These are phyloP conservation scores for Starmerella scarabaei DNA, from an alignment of 805 yeast genomes.

Conservation along the genomic window DNA sequence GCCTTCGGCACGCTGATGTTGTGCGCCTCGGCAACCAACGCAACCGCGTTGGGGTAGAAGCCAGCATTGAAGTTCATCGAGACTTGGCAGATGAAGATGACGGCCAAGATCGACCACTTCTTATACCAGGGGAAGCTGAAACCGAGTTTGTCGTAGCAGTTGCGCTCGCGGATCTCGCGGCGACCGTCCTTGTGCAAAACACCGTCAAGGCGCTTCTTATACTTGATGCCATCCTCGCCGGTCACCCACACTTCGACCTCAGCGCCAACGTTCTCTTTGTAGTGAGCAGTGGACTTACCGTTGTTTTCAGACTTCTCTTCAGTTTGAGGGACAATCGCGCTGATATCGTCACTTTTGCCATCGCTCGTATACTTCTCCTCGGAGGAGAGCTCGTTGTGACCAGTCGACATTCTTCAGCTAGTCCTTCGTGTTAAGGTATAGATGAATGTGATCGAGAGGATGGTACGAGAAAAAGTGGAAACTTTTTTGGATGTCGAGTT, in stretches of 20 bases:
- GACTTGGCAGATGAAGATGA: conserved; percentile 30
- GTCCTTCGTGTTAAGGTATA: no score
- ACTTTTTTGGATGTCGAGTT: no score
- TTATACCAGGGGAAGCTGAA: conserved; percentile 26
- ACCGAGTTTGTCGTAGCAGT: conserved; percentile 31
- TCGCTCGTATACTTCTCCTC: background rate
- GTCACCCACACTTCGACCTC: conserved; percentile 11
- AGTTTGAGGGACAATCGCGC: background rate
- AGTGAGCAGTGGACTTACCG: conserved; percentile 10
- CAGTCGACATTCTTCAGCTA: background rate
- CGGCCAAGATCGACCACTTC: conserved; percentile 30
- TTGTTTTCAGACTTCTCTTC: conserved; percentile 4
- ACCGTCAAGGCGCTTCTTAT: conserved; percentile 10
- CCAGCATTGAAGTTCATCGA: conserved; percentile 34
- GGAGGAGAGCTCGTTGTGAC: background rate
- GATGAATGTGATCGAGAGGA: no score
- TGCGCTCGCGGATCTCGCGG: conserved; percentile 24
- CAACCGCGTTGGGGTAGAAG: conserved; percentile 30
- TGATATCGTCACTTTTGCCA: background rate
- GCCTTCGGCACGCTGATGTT: conserved; percentile 32
- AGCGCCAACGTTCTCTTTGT: conserved; percentile 13
- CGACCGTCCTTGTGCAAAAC: conserved; percentile 17
- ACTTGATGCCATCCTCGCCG: conserved; percentile 8
- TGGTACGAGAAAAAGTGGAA: no score
- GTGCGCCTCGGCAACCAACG: conserved; percentile 33